Base-by-base conservation (phyloP, 331 rosid species). In the Arachis monticola region DNA sequence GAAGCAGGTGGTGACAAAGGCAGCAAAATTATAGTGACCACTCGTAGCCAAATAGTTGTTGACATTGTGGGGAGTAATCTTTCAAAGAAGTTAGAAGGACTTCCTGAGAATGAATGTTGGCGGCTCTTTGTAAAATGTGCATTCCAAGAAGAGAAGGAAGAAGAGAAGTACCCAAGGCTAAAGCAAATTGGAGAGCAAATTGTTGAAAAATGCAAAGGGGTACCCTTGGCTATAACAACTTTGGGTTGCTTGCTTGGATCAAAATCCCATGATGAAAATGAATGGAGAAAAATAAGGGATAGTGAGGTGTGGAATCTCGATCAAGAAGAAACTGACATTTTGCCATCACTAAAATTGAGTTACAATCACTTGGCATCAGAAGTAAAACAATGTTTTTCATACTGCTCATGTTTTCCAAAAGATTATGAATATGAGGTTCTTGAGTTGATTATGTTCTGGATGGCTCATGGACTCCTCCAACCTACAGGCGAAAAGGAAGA, bases 201-300 rank as follows among this genome's bases (percentile, higher is more conserved):
- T 5, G 76, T 64, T 8, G 9, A 47, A 53, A 84, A 84, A 62
- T 84, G 88, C 5, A 4, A 42, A 32, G 83, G 85, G 17, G 65
- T 77, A 67, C 85, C 85, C 1, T 22, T 84, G 4, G 81, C 83
- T 1, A 74, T 81, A 67, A 66, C 27, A 12, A 84, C 79, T 65
- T 74, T 78, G 51, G 88, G 77, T 0, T 55, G 77, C 10, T 6
- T 66, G 38, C 85, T 84, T 10, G 12, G 53, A 31, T 66, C 74
- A 32, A 48, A 60, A 11, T 7, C 10, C 0, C 27, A 10, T 6
- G 44, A 71, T 41, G 83, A 74, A 61, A 32, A 14, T 0, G 74
- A 78, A 1, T 84, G 85, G 85, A 55, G 3, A 56, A 9, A 5
- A 12, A 1, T 78, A 0, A 74, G 81, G 12, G 85, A 84, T n/a